Evolutionary conservation across 2,329 filamentous ascomycete species (phyloP), one percentile per base, ranked within the genome.

Genomic region (Fusarium devonianum): DNA sequence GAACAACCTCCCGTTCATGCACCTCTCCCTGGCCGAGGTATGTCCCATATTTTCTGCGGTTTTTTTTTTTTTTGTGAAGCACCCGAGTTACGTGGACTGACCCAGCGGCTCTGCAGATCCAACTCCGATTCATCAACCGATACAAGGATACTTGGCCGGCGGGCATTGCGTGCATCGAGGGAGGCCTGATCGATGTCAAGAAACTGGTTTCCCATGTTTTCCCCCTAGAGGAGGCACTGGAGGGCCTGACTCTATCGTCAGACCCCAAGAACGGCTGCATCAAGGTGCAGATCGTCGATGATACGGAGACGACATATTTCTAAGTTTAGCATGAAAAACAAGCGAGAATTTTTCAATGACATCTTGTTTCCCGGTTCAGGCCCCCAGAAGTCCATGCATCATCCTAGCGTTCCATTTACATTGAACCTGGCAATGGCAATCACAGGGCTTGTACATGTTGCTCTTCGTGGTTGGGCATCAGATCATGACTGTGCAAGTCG

Each of bases 91-190:
- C 8, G 14, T 7, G 26, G 13, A 13, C 40, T 59, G 13, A 60
- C 28, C 7, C 7, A 10, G n/a, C 33, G 16, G 35, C n/a, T 4
- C 8, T 10, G 7, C 19, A 66, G 64, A 87, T 89, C 56, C 78
- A 88, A 58, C 73, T 89, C 18, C 82, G 80, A 26, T 89, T 89
- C 70, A 89, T 88, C 65, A 88, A 89, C 67, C 77, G 86, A 7
- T 89, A 89, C 65, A 76, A 79, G 29, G 84, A 89, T 62, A 88
- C 85, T 0, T 89, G 86, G 86, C 85, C 86, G 0, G 78, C 81
- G 0, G 86, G 83, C 0, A 85, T 89, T 23, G 75, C 80, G 6
- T 82, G 81, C 36, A 64, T 89, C 19, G 77, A 75, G 29, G 82
- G 83, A 4, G 80, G 80, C 0, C 75, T 88, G 1, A 65, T 89